Evolutionary conservation across 2,329 filamentous ascomycete species (phyloP), one percentile per base, ranked within the genome.

Genomic region (Exophiala phaeomuriformis): DNA sequence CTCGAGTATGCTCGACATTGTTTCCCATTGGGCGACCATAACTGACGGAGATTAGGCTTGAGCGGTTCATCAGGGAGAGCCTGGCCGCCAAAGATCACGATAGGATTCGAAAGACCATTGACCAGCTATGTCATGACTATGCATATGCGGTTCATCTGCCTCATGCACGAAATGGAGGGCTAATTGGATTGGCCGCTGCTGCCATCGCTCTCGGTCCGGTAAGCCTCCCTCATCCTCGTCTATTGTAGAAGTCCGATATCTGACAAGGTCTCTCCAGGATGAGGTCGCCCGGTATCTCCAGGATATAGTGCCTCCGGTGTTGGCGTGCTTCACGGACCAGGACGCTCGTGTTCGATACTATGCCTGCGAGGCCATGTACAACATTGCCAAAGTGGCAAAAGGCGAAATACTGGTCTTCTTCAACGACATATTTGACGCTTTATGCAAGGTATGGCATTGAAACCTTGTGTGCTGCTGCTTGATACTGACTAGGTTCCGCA

Each of bases 321-420:
- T 98, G 43, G 93, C 93, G 49, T 98, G 94, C 75, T 98, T 98
- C 71, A 88, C 88, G 53, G 94, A 98, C 64, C 93, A 97, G 75
- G 93, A 98, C 85, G 90, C 93, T 30, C 82, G 93, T 54, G 93
- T 97, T 32, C 82, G 93, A 60, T 98, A 98, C 71, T 98, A 98
- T 72, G 93, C 93, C 28, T 98, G 93, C 72, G 93, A 98, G 75
- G 94, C 90, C 70, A 98, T 98, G 93, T 98, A 98, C 74, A 98
- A 98, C 71, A 98, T 98, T 67, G 90, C 93, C 66, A 98, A 98
- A 73, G 93, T 98, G 45, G 93, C 91, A 56, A 98, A 98, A 72
- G 93, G 94, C 36, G 93, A 98, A 71, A 93, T 98, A 19, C 72
- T 98, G 61, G 81, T 94, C 39, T 98, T 95, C 75, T 98, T 98